Evolutionary conservation across 2,329 filamentous ascomycete genomes (phyloP).

Genomic region (Tolypocladium tropicale): DNA sequence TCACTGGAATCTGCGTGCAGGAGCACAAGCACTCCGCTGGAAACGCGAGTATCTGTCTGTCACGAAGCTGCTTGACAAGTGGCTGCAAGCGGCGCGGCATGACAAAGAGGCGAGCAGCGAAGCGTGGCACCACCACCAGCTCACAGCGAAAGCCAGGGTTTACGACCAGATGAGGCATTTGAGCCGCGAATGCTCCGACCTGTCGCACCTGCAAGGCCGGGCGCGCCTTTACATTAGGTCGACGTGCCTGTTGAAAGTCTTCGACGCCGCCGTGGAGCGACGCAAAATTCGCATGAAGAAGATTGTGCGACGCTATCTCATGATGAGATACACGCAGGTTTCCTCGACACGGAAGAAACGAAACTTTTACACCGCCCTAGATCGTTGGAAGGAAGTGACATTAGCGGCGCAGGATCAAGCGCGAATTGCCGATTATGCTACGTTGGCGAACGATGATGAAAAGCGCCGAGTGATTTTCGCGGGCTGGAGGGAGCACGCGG

Average conservation of each 20-base stretch:
- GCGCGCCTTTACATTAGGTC: slow-evolving; percentile 20
- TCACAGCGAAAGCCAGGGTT: slow-evolving; percentile 3
- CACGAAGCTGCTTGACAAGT: slow-evolving; percentile 15
- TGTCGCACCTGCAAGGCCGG: slow-evolving; percentile 12
- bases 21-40: slow-evolving; percentile 22
- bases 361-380: slow-evolving; percentile 20
- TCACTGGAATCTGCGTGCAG: slow-evolving; percentile 22
- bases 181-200: slow-evolving; percentile 5
- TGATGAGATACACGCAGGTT: slow-evolving; percentile 23
- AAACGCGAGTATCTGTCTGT: slow-evolving; percentile 21
- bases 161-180: slow-evolving; percentile 6
- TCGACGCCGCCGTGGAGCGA: slow-evolving; percentile 14
- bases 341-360: slow-evolving; percentile 21
- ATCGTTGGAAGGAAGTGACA: slow-evolving; percentile 17
- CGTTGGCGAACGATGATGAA: slow-evolving; percentile 3
- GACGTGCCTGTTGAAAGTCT: slow-evolving; percentile 15
- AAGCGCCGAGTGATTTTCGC: slow-evolving; percentile 6
- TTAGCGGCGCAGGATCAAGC: slow-evolving; percentile 4
- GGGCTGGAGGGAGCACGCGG: slow-evolving; percentile 11
- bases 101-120: background rate
- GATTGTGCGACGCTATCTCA: slow-evolving; percentile 20
- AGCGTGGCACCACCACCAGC: background rate
- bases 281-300: slow-evolving; percentile 16
- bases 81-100: slow-evolving; percentile 12
- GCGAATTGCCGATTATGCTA: slow-evolving; percentile 8